Base-by-base conservation (phyloP, 179 eudicot genomes). In the Pouteria campechiana region DNA sequence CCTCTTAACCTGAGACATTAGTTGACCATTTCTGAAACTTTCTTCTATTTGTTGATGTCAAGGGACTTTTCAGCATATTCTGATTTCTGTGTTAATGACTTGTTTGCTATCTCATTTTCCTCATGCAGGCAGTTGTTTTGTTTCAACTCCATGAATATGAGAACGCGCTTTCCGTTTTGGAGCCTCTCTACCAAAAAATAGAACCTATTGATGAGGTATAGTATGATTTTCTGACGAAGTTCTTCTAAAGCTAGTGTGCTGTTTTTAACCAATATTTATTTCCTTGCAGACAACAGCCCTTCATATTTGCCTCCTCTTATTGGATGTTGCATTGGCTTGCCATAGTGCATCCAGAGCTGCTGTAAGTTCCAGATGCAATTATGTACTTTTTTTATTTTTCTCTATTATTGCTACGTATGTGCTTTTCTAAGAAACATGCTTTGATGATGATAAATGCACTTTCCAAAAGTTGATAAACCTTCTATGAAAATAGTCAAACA, bases 121-220 rank as follows among this genome's bases (percentile, higher is more conserved):
- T 39, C 45, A 15, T 17, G 32, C 72, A 89, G 98, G 95, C 93
- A 44, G 78, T 84, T 50, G 41, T 77, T 43, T 75, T 79, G 61
- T 86, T 72, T 60, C 81, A 86, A 57, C 93, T 90, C 32, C 87
- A 77, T 47, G 90, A 90, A 47, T 74, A 86, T 73, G 45, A 76
- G 5, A 86, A 73, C 52, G 75, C 93, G 20, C 70, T 61, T 33
- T 72, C 84, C 12, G 67, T 81, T 57, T 62, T 90, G 73, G 84
- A 76, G 30, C 57, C 81, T 17, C 48, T 90, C 37, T 86, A 69
- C 75, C 90, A 81, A 55, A 81, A 76, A 55, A 78, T 90, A 60
- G 87, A 70, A 67, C 93, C 93, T 13, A 72, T 90, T 45, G 86
- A 82, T 55, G 93, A 89, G 95, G 97, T 89, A 61, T 7, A 44